These are phyloP conservation scores for Cystobasidium tubakii DNA, from an alignment of 768 basidiomycete genomes.

Conservation along the genomic window DNA sequence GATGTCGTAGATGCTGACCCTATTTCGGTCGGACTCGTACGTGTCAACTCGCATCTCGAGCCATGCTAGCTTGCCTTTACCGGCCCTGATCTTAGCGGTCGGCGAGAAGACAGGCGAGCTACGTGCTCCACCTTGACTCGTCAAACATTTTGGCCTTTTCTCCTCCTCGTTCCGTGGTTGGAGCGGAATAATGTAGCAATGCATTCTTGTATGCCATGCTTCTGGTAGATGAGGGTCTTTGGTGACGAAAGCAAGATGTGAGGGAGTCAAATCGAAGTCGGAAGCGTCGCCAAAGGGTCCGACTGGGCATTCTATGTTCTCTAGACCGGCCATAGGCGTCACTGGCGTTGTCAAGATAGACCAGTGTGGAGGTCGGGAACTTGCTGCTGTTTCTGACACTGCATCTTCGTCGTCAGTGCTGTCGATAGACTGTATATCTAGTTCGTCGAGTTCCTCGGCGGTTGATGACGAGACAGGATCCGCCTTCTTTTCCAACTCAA, in stretches of 20 bases:
- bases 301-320: constrained; percentile 55
- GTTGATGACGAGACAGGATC: neutral
- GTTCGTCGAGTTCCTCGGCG: constrained; percentile 33
- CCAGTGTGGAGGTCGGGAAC: constrained; percentile 54
- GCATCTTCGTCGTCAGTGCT: neutral
- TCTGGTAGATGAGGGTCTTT: constrained; percentile 72
- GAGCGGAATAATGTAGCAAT: constrained; percentile 69
- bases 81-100: constrained; percentile 54
- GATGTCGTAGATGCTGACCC: constrained; percentile 71
- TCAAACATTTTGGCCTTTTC: constrained; percentile 60
- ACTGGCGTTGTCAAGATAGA: constrained; percentile 52
- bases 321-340: neutral
- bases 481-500: constrained; percentile 55
- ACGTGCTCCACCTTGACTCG: constrained; percentile 72
- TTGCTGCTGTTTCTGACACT: constrained; percentile 33
- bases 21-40: constrained; percentile 70
- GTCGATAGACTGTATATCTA: constrained; percentile 24
- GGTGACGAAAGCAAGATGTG: constrained; percentile 71
- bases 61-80: constrained; percentile 59
- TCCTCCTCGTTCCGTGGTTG: constrained; percentile 48
- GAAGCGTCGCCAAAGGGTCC: constrained; percentile 80
- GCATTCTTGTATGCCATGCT: constrained; percentile 83
- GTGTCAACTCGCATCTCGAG: constrained; percentile 79
- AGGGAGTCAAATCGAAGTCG: constrained; percentile 68
- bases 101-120: constrained; percentile 65